These are phyloP conservation scores for Syzygium syzygioides DNA, from an alignment of 441 rosid species.

Conservation along the genomic window DNA sequence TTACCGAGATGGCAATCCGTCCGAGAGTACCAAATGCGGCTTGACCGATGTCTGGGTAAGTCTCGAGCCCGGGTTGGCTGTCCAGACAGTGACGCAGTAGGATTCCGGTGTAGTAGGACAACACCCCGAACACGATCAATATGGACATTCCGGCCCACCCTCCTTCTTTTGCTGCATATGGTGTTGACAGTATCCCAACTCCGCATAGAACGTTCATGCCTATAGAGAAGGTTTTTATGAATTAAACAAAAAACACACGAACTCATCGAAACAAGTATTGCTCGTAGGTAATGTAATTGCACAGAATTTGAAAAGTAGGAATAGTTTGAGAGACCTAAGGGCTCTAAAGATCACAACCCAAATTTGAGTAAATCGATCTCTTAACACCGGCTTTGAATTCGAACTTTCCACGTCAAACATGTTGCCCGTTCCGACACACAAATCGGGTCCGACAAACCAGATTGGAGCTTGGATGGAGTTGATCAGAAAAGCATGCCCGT, in stretches of 20 bases:
- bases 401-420: neutral
- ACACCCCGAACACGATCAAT: constrained; percentile 49
- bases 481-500: neutral
- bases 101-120: constrained; percentile 84
- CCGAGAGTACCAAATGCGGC: constrained; percentile 83
- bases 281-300: neutral
- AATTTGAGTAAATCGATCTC: neutral
- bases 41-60: constrained; percentile 93
- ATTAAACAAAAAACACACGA: neutral
- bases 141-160: constrained; percentile 82
- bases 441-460: neutral
- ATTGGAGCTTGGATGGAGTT: neutral
- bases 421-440: neutral
- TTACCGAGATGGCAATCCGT: constrained; percentile 32
- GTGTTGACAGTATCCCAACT: constrained; percentile 85
- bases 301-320: neutral
- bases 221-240: constrained; percentile 5
- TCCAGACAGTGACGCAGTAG: constrained; percentile 74
- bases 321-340: neutral
- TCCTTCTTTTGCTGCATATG: constrained; percentile 88
- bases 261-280: neutral
- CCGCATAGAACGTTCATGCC: constrained; percentile 92
- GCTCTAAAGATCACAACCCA: neutral
- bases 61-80: constrained; percentile 73
- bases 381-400: neutral